Percentiles rank a stretch among this genome's conserved stretches.
Conservation (phyloP, 2,329 filamentous ascomycete genomes). For the Fonsecaea pugnacius region DNA sequence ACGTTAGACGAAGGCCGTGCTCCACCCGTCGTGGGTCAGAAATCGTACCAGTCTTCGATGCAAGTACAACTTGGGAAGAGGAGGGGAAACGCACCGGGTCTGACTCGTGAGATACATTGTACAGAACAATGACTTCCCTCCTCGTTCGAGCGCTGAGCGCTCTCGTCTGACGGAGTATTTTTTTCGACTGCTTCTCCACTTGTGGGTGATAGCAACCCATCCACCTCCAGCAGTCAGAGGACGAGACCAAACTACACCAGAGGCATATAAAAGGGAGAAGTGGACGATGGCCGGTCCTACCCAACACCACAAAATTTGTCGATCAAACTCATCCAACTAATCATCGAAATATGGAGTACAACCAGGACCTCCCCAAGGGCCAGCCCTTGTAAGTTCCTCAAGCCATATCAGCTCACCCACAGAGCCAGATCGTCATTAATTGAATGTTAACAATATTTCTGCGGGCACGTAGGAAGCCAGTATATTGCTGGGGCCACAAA, state of each 20-base stretch:
- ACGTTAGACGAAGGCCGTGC: neutral
- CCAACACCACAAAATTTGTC: neutral
- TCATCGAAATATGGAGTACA: slow-evolving; percentile 28
- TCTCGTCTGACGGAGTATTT: neutral
- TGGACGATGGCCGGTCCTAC: neutral
- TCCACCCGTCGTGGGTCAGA: neutral
- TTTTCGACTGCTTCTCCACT: neutral
- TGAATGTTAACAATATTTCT: neutral
- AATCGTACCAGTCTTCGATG: neutral
- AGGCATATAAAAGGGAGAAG: neutral
- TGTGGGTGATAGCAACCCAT: neutral
- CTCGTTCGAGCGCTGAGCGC: neutral
- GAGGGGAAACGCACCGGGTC: neutral
- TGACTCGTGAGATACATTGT: neutral
- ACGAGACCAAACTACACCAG: neutral
- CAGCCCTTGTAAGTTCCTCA: slow-evolving; percentile 1
- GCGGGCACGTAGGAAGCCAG: slow-evolving; percentile 18
- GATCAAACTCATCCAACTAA: neutral
- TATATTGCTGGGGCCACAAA: slow-evolving; percentile 31
- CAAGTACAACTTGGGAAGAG: neutral
- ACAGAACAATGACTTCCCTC: neutral
- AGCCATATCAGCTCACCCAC: neutral
- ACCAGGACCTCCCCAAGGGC: slow-evolving; percentile 29
- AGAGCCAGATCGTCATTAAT: neutral
- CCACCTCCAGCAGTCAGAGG: neutral